Conservation (phyloP, 495 filamentous ascomycete species). For the Recurvomyces mirabilis region DNA sequence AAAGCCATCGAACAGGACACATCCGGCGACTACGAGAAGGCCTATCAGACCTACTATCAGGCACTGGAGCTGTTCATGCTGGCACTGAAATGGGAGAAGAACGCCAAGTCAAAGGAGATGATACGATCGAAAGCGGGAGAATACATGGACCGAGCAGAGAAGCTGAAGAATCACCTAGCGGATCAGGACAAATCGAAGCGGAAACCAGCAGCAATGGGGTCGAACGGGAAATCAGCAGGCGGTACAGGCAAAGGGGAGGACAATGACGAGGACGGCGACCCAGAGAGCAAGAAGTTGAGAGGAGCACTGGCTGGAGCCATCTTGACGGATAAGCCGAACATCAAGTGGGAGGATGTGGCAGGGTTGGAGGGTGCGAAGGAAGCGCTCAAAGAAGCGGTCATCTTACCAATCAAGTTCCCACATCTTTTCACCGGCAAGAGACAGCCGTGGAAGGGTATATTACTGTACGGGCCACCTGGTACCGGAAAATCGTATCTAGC, state of each 20-base stretch:
- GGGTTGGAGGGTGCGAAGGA: conserved; percentile 92
- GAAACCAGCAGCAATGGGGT: conserved; percentile 71
- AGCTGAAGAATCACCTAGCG: conserved; percentile 80
- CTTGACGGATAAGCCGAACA: conserved; percentile 83
- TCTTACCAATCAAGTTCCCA: conserved; percentile 95
- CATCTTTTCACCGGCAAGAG: conserved; percentile 94
- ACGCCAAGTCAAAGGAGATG: conserved; percentile 88
- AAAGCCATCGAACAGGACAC: conserved; percentile 95
- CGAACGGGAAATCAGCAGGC: conserved; percentile 68
- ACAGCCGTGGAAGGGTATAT: conserved; percentile 95
- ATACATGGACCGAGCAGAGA: conserved; percentile 98
- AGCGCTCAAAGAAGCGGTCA: conserved; percentile 92
- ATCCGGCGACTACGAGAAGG: conserved; percentile 89
- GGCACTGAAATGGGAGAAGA: conserved; percentile 56
- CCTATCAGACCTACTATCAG: conserved; percentile 88
- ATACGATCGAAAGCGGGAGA: conserved; percentile 84
- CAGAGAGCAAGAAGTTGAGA: conserved; percentile 88
- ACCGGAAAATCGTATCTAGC: conserved; percentile 96
- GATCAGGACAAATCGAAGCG: conserved; percentile 55
- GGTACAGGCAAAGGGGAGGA: conserved; percentile 49
- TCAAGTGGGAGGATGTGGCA: conserved; percentile 98
- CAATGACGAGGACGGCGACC: conserved; percentile 61
- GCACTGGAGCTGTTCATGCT: conserved; percentile 35
- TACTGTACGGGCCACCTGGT: conserved; percentile 91
- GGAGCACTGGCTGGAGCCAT: conserved; percentile 87